Conservation (phyloP, 2,329 filamentous ascomycete species). For the Xylaria sp. region DNA sequence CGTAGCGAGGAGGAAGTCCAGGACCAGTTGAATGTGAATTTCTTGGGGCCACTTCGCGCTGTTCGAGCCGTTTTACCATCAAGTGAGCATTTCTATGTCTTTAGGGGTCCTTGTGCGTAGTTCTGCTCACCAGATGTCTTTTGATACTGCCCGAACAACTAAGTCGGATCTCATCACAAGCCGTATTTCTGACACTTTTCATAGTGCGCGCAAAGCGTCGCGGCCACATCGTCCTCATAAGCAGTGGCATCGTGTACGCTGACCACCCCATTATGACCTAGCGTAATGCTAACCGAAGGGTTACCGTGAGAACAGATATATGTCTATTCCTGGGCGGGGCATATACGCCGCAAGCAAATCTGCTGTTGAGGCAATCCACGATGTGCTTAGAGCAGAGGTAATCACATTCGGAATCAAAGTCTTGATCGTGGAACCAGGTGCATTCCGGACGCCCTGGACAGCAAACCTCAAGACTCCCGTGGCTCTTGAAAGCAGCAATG, state of each 20-base stretch:
- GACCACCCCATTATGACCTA: background rate
- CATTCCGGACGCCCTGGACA: slow-evolving; percentile 37
- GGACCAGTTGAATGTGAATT: slow-evolving; percentile 62
- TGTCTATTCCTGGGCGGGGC: slow-evolving; percentile 32
- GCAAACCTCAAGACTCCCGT: slow-evolving; percentile 22
- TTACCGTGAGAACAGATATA: slow-evolving; percentile 31
- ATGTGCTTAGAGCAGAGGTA: slow-evolving; percentile 33
- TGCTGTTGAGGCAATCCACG: slow-evolving; percentile 39
- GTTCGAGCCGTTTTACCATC: slow-evolving; percentile 52
- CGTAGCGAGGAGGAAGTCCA: slow-evolving; percentile 50
- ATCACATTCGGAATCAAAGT: slow-evolving; percentile 35
- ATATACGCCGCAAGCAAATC: slow-evolving; percentile 40
- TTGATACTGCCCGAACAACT: background rate
- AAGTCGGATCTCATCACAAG: background rate
- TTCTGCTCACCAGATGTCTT: too few relatives aligned
- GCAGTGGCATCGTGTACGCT: slow-evolving; percentile 39
- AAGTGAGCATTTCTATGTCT: slow-evolving; percentile 2
- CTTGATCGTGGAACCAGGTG: slow-evolving; percentile 38
- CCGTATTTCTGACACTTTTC: background rate
- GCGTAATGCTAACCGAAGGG: background rate
- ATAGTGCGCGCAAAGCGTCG: slow-evolving; percentile 26
- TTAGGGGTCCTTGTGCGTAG: background rate
- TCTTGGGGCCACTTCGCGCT: slow-evolving; percentile 63
- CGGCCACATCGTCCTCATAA: slow-evolving; percentile 37
- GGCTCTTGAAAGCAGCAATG: slow-evolving; percentile 19